Conservation (phyloP, 2,329 filamentous ascomycete species). For the Torrubiella hemipterigena region DNA sequence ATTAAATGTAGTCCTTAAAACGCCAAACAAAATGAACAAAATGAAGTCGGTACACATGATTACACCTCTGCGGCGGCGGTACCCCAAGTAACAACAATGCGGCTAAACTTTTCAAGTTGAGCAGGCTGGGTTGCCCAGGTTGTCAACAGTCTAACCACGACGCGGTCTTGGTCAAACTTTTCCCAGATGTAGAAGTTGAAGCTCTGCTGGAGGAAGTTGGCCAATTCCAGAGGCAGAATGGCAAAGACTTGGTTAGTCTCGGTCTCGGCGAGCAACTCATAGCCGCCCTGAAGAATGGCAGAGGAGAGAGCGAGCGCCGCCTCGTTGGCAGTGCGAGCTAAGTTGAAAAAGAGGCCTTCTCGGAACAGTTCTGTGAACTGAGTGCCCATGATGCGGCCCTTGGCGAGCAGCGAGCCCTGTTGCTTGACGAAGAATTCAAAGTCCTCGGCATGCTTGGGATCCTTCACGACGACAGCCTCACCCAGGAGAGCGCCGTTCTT, state of each 20-base stretch:
- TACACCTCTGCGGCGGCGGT: no score
- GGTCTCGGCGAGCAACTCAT: slow-evolving; percentile 27
- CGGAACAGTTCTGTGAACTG: slow-evolving; percentile 38
- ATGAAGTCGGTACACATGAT: no score
- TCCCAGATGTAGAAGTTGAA: slow-evolving; percentile 39
- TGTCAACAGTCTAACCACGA: slow-evolving; percentile 32
- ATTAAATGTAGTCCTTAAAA: no score
- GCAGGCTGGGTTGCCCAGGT: slow-evolving; percentile 35
- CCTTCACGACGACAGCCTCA: slow-evolving; percentile 36
- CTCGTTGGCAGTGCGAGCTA: slow-evolving; percentile 30
- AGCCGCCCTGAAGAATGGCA: slow-evolving; percentile 29
- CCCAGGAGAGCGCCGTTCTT: slow-evolving; percentile 38
- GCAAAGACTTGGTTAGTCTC: slow-evolving; percentile 42
- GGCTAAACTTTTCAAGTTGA: slow-evolving; percentile 26
- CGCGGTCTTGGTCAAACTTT: slow-evolving; percentile 21
- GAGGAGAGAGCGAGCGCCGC: slow-evolving; percentile 30
- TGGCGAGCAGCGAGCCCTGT: slow-evolving; percentile 36
- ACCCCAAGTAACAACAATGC: slow-evolving; percentile 12
- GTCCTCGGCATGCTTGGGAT: slow-evolving; percentile 25
- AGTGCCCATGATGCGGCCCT: slow-evolving; percentile 33
- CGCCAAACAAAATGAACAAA: no score
- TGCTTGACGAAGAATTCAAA: slow-evolving; percentile 41
- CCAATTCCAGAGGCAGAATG: slow-evolving; percentile 23
- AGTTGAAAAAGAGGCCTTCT: slow-evolving; percentile 30
- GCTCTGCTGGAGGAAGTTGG: slow-evolving; percentile 25